phyloP scores from a whole-genome alignment of 2,329 filamentous ascomycete species.

The Fusarium verticillioides region DNA sequence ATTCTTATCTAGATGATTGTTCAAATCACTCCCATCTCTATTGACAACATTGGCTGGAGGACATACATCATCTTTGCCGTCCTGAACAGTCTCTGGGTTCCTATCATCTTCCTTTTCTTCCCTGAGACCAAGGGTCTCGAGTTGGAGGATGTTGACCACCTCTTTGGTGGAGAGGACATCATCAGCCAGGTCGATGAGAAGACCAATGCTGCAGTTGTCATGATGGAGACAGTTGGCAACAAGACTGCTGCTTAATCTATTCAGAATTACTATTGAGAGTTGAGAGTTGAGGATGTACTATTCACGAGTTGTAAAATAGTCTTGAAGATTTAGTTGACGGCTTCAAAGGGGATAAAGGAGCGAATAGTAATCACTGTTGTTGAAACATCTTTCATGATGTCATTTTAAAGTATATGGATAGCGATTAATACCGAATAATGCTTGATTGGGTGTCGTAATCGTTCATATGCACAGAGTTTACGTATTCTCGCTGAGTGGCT shows the following conservation, averaged over 20 bases:
- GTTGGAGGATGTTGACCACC: conserved; percentile 59
- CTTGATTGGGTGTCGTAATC: background rate
- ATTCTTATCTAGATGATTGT: conserved; percentile 13
- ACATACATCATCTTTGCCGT: conserved; percentile 64
- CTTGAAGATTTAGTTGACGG: background rate
- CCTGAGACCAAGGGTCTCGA: conserved; percentile 59
- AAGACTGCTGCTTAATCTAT: background rate
- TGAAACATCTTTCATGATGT: background rate
- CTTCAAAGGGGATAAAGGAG: background rate
- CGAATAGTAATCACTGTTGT: background rate
- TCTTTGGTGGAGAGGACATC: conserved; percentile 30
- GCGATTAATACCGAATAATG: background rate
- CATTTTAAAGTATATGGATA: background rate
- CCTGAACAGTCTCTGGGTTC: conserved; percentile 44
- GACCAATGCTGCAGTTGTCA: conserved; percentile 3
- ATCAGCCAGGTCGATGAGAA: conserved; percentile 28
- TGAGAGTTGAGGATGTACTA: background rate
- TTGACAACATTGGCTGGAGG: conserved; percentile 57
- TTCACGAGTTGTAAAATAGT: background rate
- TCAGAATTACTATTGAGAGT: background rate
- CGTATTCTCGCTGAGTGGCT: background rate
- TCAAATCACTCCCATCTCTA: conserved; percentile 37
- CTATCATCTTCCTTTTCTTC: conserved; percentile 56
- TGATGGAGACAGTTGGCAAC: conserved; percentile 14
- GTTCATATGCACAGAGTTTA: background rate